phyloP scores from a whole-genome alignment of 75 land plant genomes.

The Picea sitchensis region DNA sequence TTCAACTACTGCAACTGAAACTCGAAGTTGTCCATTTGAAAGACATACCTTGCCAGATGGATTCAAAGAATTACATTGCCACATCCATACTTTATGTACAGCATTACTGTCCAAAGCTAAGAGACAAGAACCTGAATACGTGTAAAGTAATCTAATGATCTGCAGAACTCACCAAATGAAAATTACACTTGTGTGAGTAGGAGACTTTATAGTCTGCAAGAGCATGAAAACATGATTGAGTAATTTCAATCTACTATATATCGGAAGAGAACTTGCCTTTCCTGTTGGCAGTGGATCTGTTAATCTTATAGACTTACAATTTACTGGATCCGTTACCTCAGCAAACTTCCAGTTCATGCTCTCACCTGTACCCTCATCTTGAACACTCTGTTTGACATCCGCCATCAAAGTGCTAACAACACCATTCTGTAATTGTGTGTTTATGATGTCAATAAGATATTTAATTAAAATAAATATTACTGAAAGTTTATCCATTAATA shows the following conservation, averaged over 20 bases:
- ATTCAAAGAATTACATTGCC: conserved; percentile 55
- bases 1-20: not conserved
- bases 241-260: not conserved
- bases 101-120: conserved; percentile 60
- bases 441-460: not conserved
- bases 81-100: conserved; percentile 65
- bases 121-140: conserved; percentile 59
- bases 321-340: conserved; percentile 48
- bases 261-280: conserved; percentile 26
- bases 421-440: not conserved
- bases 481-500: not conserved
- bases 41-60: conserved; percentile 26
- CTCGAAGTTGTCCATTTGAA: not conserved
- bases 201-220: not conserved
- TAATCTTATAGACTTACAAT: conserved; percentile 47
- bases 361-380: conserved; percentile 51
- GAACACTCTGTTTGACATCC: conserved; percentile 68
- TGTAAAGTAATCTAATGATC: conserved; percentile 55
- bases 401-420: conserved; percentile 10
- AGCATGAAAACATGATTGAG: not conserved
- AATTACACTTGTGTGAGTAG: not conserved
- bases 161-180: not conserved
- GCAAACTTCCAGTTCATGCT: conserved; percentile 58
- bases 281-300: conserved; percentile 40
- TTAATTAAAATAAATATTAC: not conserved